Evolutionary conservation across 148 eudicot genomes (phyloP), one percentile per base, ranked within the genome.

Genomic region (Diospyros lotus): DNA sequence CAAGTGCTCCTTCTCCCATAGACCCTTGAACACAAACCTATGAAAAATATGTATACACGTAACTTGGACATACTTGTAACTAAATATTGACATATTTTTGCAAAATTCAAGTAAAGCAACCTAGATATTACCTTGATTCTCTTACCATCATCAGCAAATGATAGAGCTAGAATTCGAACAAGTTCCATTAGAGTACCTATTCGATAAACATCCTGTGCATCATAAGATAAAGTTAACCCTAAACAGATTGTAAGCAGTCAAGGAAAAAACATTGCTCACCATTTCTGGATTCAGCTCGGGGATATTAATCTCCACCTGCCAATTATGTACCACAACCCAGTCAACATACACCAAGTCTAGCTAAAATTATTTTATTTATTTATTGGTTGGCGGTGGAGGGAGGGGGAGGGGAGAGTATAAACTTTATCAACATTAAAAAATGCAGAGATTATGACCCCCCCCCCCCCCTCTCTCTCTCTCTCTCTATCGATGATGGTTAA

Each of bases 21-120:
- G 99, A 96, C 74, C 99, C 99, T 89, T 96, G 99, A 64, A 93
- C 99, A 78, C 97, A 96, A 46, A 96, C 99, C 99, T 96, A 39
- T 39, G 67, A 77, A 39, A 28, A 67, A 64, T 50, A 11, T 60
- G 18, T n/a, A 3, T 45, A 41, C 39, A n/a, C 38, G 15, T 0
- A 28, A 28, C 11, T 4, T 28, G 18, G 28, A 28, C 40, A 60
- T 45, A 4, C 56, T 45, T 12, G 12, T 11, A 69, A 40, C 53
- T 71, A 12, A 44, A 76, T 45, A n/a, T 28, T 3, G 41, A 10
- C 63, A 28, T 52, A 10, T 50, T n/a, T 11, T 13, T 53, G 44
- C 69, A 12, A 59, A 8, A 69, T 42, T n/a, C 61, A 45, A 63
- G 67, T 39, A 52, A 61, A 61, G 68, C 69, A 69, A 83, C 72